phyloP scores from a whole-genome alignment of 352 stramenopile species.

The Globisporangium acanthophoron region DNA sequence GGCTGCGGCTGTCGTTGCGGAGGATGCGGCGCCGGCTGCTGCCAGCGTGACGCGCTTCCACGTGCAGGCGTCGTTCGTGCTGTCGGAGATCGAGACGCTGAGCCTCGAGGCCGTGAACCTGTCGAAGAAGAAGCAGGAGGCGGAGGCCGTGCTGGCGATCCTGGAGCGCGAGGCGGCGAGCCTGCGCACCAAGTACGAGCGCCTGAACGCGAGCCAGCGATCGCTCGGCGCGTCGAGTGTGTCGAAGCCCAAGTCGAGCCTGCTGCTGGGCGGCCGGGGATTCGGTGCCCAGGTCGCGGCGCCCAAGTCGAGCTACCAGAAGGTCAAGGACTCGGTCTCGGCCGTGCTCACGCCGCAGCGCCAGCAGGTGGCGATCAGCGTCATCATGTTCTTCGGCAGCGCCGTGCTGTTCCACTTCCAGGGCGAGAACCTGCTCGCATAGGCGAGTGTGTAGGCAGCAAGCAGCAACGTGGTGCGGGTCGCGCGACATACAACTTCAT shows the following conservation, averaged over 20 bases:
- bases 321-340: slow-evolving; percentile 49
- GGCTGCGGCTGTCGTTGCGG: slow-evolving; percentile 1
- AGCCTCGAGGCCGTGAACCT: slow-evolving; percentile 63
- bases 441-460: slow-evolving; percentile 11
- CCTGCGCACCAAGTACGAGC: slow-evolving; percentile 78
- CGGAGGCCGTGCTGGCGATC: slow-evolving; percentile 49
- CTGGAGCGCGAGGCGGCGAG: slow-evolving; percentile 72
- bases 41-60: slow-evolving; percentile 46
- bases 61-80: slow-evolving; percentile 56
- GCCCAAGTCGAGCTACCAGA: slow-evolving; percentile 65
- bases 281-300: slow-evolving; percentile 34
- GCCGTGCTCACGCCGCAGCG: slow-evolving; percentile 67
- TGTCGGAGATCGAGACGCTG: slow-evolving; percentile 77
- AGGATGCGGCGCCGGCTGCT: slow-evolving; percentile 12
- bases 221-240: slow-evolving; percentile 45
- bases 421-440: slow-evolving; percentile 76
- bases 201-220: slow-evolving; percentile 72
- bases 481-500: neutral
- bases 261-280: slow-evolving; percentile 43
- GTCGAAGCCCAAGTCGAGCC: slow-evolving; percentile 52
- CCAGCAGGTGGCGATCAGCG: slow-evolving; percentile 65
- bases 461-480: neutral
- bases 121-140: slow-evolving; percentile 79
- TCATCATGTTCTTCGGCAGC: slow-evolving; percentile 73
- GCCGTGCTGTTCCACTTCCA: slow-evolving; percentile 77